A percentile compares a stretch with the other conserved stretches of the same genome.
phyloP scores from a whole-genome alignment of 306 rosid species.

The Sicyos baderoa region DNA sequence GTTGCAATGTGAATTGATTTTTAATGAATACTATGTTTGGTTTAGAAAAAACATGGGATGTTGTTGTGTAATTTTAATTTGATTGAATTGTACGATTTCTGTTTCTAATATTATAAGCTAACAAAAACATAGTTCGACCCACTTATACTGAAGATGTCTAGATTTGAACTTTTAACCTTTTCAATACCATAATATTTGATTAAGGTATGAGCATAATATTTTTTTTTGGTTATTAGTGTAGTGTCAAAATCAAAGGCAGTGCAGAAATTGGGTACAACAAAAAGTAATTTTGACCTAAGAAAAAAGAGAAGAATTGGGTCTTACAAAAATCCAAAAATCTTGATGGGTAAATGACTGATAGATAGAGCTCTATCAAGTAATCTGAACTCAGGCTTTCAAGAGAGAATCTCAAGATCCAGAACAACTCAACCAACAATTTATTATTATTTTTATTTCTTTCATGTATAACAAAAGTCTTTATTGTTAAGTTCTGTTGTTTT shows the following conservation, averaged over 20 bases:
- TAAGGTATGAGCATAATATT: background rate
- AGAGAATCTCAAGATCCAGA: background rate
- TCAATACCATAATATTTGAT: background rate
- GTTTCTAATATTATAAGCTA: background rate
- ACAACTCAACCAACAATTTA: background rate
- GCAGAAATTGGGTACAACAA: conserved; percentile 1
- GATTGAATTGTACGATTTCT: background rate
- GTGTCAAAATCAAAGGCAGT: conserved; percentile 11
- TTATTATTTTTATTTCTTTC: background rate
- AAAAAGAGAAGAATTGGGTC: background rate
- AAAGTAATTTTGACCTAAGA: conserved; percentile 17
- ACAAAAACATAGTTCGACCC: too few species aligned
- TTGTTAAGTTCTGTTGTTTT: too few species aligned
- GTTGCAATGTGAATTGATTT: too few species aligned
- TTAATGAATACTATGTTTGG: too few species aligned
- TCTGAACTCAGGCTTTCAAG: background rate
- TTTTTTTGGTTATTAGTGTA: background rate
- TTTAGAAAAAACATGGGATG: too few species aligned
- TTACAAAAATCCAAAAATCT: background rate
- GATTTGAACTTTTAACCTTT: too few species aligned
- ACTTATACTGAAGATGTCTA: too few species aligned
- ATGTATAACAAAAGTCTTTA: background rate
- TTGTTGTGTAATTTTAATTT: background rate
- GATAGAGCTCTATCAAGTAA: background rate
- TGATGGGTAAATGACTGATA: conserved; percentile 10